Base-by-base conservation (phyloP, 805 yeast genomes). In the Candida insectorum region DNA sequence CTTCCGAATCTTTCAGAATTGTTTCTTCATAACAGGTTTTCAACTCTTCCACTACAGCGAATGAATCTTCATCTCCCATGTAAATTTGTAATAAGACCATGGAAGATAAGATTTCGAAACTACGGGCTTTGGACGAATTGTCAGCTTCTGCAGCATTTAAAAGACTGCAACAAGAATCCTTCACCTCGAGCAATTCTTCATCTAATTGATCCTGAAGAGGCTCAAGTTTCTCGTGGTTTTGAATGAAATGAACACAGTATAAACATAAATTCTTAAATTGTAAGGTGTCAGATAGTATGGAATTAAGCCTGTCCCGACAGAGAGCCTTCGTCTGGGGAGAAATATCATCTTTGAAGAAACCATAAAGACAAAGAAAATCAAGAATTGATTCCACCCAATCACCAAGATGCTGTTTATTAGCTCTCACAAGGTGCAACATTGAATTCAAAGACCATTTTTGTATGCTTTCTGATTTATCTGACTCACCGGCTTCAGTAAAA, bases 41-140 rank as follows among this genome's bases (percentile, higher is more conserved):
- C 30, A 91, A 58, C 52, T 91, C 97, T 17, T 77, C 79, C 23
- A 91, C 64, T 12, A 86, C 78, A 21, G 77, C 67, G 5, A 84
- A 75, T 1, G 95, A 81, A 40, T 91, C 97, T 5, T 79, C 65
- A 44, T 75, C 87, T 16, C 89, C 94, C 34, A 79, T 64, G 51
- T 80, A 88, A 21, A 89, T 66, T 54, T 87, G 95, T 10, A 91
- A 52, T 15, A 88, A 57, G 3, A 81, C 81, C 73, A 85, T 76
- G 0, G 96, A 81, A 36, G 85, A 75, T 28, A 91, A 62, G 23
- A 85, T 61, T 55, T 87, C 94, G 49, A 91, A 81, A 26, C 87
- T 82, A 37, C 64, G 62, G 41, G 80, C 52, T 26, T 21, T 42
- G 51, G 31, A 60, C 8, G 43, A 34, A 12, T 34, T 33, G 33